These are phyloP conservation scores for Hydrangea macrophylla DNA, from an alignment of 148 eudicot species.

Conservation along the genomic window DNA sequence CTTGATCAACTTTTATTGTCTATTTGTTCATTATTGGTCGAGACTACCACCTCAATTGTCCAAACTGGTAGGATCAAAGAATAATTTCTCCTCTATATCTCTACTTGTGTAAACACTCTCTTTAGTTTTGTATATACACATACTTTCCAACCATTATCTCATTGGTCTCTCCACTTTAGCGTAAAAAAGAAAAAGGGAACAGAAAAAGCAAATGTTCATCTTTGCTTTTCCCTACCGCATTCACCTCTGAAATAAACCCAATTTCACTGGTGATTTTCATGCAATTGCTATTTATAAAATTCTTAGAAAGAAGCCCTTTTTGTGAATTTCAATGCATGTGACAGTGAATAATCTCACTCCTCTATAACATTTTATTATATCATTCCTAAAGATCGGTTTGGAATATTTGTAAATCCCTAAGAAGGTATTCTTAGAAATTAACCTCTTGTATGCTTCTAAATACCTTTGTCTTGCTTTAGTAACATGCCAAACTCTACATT, in stretches of 20 bases:
- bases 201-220: slow-evolving; percentile 19
- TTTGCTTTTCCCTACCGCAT: slow-evolving; percentile 8
- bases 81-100: too few species aligned
- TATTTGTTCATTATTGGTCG: too few species aligned
- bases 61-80: too few species aligned
- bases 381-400: slow-evolving; percentile 20
- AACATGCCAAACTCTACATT: slow-evolving; percentile 17
- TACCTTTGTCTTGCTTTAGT: slow-evolving; percentile 20
- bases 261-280: slow-evolving; percentile 29
- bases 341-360: slow-evolving; percentile 12
- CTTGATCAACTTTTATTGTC: too few species aligned
- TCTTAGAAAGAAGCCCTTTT: slow-evolving; percentile 8
- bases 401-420: slow-evolving; percentile 35
- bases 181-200: slow-evolving; percentile 3
- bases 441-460: slow-evolving; percentile 5
- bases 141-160: slow-evolving; percentile 6
- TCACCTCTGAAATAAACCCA: slow-evolving; percentile 9
- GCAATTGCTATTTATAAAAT: slow-evolving; percentile 14
- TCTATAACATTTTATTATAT: slow-evolving; percentile 7
- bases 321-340: slow-evolving; percentile 9
- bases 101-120: neutral
- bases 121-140: neutral
- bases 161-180: slow-evolving; percentile 11
- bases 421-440: slow-evolving; percentile 24
- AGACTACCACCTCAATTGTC: too few species aligned